A percentile compares a stretch with the other conserved stretches of the same genome.
Conservation (phyloP, 31 red algal genomes). For the Asparagopsis taxiformis region DNA sequence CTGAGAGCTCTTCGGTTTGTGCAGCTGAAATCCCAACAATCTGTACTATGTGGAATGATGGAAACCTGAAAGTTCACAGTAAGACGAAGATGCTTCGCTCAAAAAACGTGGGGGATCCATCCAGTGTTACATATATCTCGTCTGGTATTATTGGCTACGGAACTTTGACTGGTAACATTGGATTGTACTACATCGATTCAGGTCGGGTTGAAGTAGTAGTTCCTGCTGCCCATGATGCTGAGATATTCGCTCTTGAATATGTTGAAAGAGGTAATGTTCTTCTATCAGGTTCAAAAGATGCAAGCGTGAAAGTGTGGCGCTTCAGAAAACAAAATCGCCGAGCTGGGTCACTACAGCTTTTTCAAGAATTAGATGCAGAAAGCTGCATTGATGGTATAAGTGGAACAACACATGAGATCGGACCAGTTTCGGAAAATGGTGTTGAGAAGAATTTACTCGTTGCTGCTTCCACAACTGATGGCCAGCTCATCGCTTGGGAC, state of each 20-base stretch:
- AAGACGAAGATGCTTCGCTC: conserved; percentile 26
- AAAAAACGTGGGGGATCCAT: conserved; percentile 38
- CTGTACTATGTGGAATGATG: conserved; percentile 50
- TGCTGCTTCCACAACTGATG: conserved; percentile 38
- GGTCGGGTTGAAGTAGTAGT: conserved; percentile 30
- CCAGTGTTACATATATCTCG: conserved; percentile 18
- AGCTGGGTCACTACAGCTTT: conserved; percentile 5
- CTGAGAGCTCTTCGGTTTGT: too few relatives aligned
- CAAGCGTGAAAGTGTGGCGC: conserved; percentile 58
- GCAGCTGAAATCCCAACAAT: conserved; percentile 11
- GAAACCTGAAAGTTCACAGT: conserved; percentile 43
- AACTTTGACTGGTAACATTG: conserved; percentile 41
- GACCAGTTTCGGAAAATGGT: background rate
- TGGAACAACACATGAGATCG: background rate
- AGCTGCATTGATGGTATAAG: conserved; percentile 44
- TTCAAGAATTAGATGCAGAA: conserved; percentile 59
- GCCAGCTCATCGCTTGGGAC: conserved; percentile 44
- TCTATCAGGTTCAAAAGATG: conserved; percentile 64
- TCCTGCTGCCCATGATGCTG: conserved; percentile 52
- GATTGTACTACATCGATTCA: conserved; percentile 55
- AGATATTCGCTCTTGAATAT: conserved; percentile 31
- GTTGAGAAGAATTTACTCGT: conserved; percentile 15
- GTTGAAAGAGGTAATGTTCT: conserved; percentile 16
- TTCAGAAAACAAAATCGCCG: conserved; percentile 5
- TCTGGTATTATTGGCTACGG: conserved; percentile 27